Percentiles rank a stretch among this genome's conserved stretches.
Evolutionary conservation across 2,329 filamentous ascomycete genomes (phyloP).

Genomic region (Sporothrix globosa): DNA sequence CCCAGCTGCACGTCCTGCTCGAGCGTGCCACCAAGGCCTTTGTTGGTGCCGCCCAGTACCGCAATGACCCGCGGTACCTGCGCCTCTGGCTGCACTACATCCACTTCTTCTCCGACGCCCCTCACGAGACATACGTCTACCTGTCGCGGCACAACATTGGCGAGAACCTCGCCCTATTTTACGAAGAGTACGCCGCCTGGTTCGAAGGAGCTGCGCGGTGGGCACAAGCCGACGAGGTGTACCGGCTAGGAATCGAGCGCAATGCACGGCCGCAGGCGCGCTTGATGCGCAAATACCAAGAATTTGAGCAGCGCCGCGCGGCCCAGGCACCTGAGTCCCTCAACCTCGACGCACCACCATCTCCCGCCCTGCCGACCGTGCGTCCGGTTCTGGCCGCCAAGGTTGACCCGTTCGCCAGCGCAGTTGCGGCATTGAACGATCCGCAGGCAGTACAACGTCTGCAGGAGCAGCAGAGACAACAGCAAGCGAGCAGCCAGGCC

Average conservation of each 20-base stretch:
- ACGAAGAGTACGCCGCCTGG: slow-evolving; percentile 96
- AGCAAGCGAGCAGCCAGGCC: slow-evolving; percentile 51
- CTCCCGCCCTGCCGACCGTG: slow-evolving; percentile 81
- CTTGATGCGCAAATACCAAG: slow-evolving; percentile 83
- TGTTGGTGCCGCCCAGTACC: slow-evolving; percentile 82
- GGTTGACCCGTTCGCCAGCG: slow-evolving; percentile 74
- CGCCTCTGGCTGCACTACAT: slow-evolving; percentile 96
- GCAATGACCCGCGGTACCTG: slow-evolving; percentile 91
- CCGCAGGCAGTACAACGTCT: slow-evolving; percentile 59
- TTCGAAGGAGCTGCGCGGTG: slow-evolving; percentile 82
- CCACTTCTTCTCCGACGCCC: slow-evolving; percentile 87
- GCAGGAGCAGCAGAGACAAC: slow-evolving; percentile 32
- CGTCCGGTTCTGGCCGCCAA: slow-evolving; percentile 85
- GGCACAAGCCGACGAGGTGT: slow-evolving; percentile 92
- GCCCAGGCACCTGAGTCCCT: slow-evolving; percentile 62
- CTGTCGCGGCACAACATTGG: slow-evolving; percentile 86
- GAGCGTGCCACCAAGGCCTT: slow-evolving; percentile 93
- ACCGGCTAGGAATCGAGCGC: slow-evolving; percentile 82
- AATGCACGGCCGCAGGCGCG: slow-evolving; percentile 83
- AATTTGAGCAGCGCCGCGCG: slow-evolving; percentile 77
- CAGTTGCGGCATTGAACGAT: slow-evolving; percentile 56
- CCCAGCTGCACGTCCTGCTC: slow-evolving; percentile 84
- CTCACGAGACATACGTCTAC: slow-evolving; percentile 89
- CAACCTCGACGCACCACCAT: slow-evolving; percentile 63
- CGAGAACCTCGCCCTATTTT: slow-evolving; percentile 84